phyloP scores from a whole-genome alignment of 306 rosid species.

The Prunus kanzakura region DNA sequence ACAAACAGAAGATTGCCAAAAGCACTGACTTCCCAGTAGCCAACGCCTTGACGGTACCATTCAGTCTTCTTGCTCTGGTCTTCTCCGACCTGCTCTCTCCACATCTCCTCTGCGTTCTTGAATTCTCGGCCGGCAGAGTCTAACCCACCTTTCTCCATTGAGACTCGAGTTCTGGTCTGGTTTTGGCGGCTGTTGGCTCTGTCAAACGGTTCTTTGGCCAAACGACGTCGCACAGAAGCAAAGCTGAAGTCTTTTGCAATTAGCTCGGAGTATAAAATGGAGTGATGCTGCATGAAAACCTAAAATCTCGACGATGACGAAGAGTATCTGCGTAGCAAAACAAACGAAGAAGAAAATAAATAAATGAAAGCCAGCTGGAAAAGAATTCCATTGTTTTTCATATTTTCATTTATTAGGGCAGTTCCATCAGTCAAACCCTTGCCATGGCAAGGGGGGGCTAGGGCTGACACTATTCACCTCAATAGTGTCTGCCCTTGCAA shows the following conservation, averaged over 20 bases:
- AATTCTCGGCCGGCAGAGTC: constrained; percentile 77
- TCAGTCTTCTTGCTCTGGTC: constrained; percentile 57
- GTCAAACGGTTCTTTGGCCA: neutral
- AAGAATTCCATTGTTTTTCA: no score
- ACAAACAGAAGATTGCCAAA: neutral
- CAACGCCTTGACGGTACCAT: constrained; percentile 83
- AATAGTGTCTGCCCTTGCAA: no score
- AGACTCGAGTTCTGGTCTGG: neutral
- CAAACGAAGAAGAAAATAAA: neutral
- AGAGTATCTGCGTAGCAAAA: neutral
- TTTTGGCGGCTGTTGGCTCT: neutral
- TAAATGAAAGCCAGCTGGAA: neutral
- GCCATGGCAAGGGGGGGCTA: no score
- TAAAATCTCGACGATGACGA: neutral
- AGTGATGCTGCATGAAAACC: neutral
- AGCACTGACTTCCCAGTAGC: constrained; percentile 78
- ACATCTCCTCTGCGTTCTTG: constrained; percentile 75
- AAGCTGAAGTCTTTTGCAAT: neutral
- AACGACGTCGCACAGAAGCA: neutral
- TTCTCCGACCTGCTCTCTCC: constrained; percentile 79
- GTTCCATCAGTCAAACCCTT: no score
- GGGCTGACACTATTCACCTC: no score
- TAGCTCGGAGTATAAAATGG: neutral
- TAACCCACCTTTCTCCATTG: constrained; percentile 63
- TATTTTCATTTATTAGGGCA: no score